A percentile compares a stretch with the other conserved stretches of the same genome.
These are phyloP conservation scores for Spathaspora arborariae DNA, from an alignment of 805 yeast species.

Conservation along the genomic window DNA sequence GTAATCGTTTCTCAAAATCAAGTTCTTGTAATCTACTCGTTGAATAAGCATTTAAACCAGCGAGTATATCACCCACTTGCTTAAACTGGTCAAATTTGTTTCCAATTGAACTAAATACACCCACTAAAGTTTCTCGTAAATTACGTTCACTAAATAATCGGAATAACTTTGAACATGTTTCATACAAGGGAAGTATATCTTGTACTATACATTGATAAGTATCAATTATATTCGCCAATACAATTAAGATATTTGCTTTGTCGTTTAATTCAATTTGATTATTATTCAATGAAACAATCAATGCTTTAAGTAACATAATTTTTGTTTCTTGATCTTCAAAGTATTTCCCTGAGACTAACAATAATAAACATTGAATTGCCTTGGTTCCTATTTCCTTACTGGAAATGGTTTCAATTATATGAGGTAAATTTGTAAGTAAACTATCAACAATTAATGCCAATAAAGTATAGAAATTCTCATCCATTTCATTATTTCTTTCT, in stretches of 20 bases:
- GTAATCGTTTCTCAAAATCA: conserved; percentile 73
- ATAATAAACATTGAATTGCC: conserved; percentile 48
- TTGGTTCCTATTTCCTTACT: conserved; percentile 47
- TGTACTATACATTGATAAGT: conserved; percentile 51
- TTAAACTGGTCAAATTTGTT: conserved; percentile 41
- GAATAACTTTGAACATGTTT: conserved; percentile 54
- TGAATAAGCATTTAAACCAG: conserved; percentile 69
- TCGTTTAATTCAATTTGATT: conserved; percentile 48
- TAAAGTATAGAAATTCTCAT: conserved; percentile 43
- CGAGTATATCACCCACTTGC: conserved; percentile 48
- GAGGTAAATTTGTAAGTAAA: conserved; percentile 50
- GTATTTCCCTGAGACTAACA: conserved; percentile 55
- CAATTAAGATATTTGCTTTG: conserved; percentile 52
- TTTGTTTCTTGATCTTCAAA: conserved; percentile 54
- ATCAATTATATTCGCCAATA: conserved; percentile 52
- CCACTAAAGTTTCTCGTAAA: conserved; percentile 60
- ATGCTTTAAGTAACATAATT: conserved; percentile 49
- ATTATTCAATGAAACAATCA: conserved; percentile 58
- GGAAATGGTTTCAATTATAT: conserved; percentile 38
- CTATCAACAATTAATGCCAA: conserved; percentile 57
- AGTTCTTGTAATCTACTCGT: conserved; percentile 60
- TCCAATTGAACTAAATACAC: conserved; percentile 59
- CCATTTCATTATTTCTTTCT: conserved; percentile 16
- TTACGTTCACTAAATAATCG: conserved; percentile 53
- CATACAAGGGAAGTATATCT: conserved; percentile 48